phyloP scores from a whole-genome alignment of 108 stramenopile species.

The Nitzschia sp. region DNA sequence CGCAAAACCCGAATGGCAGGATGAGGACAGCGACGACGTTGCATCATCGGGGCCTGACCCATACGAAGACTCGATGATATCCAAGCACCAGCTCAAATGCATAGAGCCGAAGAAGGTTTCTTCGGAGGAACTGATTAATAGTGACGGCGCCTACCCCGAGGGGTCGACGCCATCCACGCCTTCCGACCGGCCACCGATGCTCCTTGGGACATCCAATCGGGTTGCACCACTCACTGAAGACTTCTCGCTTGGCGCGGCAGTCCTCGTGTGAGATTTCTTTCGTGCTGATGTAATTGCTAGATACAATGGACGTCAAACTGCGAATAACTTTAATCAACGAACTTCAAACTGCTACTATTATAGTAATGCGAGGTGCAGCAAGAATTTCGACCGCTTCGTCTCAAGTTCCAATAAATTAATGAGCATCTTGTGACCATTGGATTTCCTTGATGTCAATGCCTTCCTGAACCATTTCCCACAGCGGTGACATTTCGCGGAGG shows the following conservation, averaged over 20 bases:
- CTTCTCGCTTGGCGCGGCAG: slow-evolving; percentile 26
- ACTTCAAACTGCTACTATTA: too few relatives aligned
- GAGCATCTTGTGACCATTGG: slow-evolving; percentile 98
- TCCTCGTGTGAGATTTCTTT: slow-evolving; percentile 32
- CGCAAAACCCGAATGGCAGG: too few relatives aligned
- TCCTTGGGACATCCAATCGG: slow-evolving; percentile 26
- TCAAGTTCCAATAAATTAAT: slow-evolving; percentile 30
- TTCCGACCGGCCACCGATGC: slow-evolving; percentile 16
- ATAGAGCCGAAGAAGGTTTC: too few relatives aligned
- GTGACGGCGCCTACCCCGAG: too few relatives aligned
- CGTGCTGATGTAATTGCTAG: too few relatives aligned
- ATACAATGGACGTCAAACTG: too few relatives aligned
- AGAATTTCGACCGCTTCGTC: too few relatives aligned
- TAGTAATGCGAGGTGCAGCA: too few relatives aligned
- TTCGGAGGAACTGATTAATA: too few relatives aligned
- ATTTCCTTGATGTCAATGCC: slow-evolving; percentile 98
- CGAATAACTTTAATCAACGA: too few relatives aligned
- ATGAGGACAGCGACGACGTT: too few relatives aligned
- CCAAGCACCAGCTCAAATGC: slow-evolving; percentile 8
- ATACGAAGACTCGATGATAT: slow-evolving; percentile 21
- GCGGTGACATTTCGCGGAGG: slow-evolving; percentile 96
- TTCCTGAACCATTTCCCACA: slow-evolving; percentile 99
- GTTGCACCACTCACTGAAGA: slow-evolving; percentile 28
- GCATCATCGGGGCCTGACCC: slow-evolving; percentile 21
- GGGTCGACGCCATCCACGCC: neutral